Evolutionary conservation across 108 stramenopile genomes (phyloP), one percentile per base, ranked within the genome.

Genomic region (Pinguiococcus pyrenoidosus): DNA sequence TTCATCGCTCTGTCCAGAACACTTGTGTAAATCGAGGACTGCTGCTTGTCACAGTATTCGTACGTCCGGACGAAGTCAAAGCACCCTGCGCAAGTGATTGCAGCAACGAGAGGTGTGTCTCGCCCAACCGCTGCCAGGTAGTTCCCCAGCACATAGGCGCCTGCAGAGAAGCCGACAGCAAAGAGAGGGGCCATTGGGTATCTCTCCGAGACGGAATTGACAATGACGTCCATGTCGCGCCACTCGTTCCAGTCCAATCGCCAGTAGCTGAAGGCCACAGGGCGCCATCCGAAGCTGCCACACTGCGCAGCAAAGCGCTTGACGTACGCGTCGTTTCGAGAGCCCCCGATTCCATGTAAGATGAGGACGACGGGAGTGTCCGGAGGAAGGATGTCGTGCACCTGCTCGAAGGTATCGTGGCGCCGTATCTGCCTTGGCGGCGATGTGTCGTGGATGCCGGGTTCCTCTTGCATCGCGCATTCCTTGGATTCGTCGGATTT

Each of bases 341-440:
- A 37, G 48, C 48, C 48, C 13, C 48, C 48, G 48, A 49, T 32
- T 34, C 48, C 48, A 35, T 49, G 37, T 3, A 49, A 35, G 32
- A 49, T 34, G 29, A 49, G 35, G 35, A 49, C 6, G 33, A 49
- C 21, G 22, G 48, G 48, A n/a, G 35, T 12, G 3, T 26, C 27
- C n/a, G n/a, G n/a, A n/a, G n/a, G n/a, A n/a, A n/a, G n/a, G n/a
- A n/a, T n/a, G n/a, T n/a, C n/a, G n/a, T n/a, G n/a, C n/a, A n/a
- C n/a, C n/a, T n/a, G n/a, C n/a, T n/a, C n/a, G n/a, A n/a, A n/a
- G n/a, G n/a, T n/a, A n/a, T n/a, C n/a, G n/a, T n/a, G n/a, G n/a
- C n/a, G n/a, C n/a, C n/a, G n/a, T n/a, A n/a, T n/a, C n/a, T n/a
- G n/a, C n/a, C n/a, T n/a, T n/a, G n/a, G n/a, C 14, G 25, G 27